Evolutionary conservation across 768 basidiomycete genomes (phyloP), one percentile per base, ranked within the genome.

Genomic region (Mycena haematopus): DNA sequence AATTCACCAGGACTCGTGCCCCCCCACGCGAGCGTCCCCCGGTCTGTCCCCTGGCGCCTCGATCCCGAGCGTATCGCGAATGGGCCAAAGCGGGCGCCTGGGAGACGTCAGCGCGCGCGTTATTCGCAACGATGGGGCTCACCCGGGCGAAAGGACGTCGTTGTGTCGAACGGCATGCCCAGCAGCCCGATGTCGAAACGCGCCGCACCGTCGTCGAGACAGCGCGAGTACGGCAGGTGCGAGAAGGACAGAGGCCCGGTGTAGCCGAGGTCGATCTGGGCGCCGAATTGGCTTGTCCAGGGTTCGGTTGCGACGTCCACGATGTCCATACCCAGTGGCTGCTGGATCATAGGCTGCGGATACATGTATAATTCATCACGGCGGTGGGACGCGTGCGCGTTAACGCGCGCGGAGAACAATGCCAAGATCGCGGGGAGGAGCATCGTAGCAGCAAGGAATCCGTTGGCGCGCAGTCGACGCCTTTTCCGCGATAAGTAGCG

Each of bases 161-260:
- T 75, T 2, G 84, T 86, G 58, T 87, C 83, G 63, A 85, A 85
- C 1, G 84, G 84, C 75, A 84, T 82, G 14, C 84, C 87, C 5
- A 90, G 72, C 27, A 90, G 52, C 9, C 84, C 87, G 53, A 90
- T 80, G 71, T 90, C 86, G 60, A 84, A 82, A 7, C 69, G 68
- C 27, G 73, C 69, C 2, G 47, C 24, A 25, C 60, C 65, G 36
- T 66, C 65, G 2, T 66, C 60, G 46, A 66, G 60, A n/a, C 60
- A 66, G 33, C 78, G 77, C 5, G 74, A 52, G 67, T 88, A 89
- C 2, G 86, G 82, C 14, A 88, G 73, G 68, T 89, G 90, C 17
- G 89, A 87, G 74, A 91, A 91, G 9, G 84, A 75, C n/a, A 85
- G 76, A 14, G 86, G 83, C 5, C 89, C 90, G 6, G 83, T 81